Base-by-base conservation (phyloP, 2,329 filamentous ascomycete genomes). In the Phyllosticta citrichinensis region DNA sequence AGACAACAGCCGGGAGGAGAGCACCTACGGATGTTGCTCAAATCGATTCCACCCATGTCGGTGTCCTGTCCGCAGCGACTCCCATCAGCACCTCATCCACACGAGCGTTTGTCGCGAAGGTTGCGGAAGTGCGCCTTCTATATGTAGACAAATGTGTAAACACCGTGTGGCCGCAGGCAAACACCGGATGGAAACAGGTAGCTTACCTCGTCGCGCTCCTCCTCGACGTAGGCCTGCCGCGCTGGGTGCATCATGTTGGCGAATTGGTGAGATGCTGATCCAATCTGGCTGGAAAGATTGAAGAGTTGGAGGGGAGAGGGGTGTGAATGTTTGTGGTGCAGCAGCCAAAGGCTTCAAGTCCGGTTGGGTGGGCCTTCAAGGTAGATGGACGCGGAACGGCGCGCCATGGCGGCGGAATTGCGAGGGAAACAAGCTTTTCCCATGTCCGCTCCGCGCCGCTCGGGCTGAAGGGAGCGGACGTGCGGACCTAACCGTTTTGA, bases 141-240 rank as follows among this genome's bases (percentile, higher is more conserved):
- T 52, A 56, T n/a, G 51, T 57, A 61, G 10, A 57, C 24, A 53
- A 24, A 14, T 55, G 40, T 63, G 63, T 64, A 57, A 64, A 64
- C 62, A 63, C 59, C 55, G 55, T 71, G 74, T 70, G 71, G 67
- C 64, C 65, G 62, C 62, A 63, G 60, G 52, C 56, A 62, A 61
- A 22, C 58, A 58, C 59, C 62, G 40, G 40, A 58, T 60, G 51
- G 47, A 63, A 30, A 69, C 71, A 70, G 56, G 30, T 58, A 57
- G 69, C 83, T 79, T 81, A 88, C 87, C 79, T 87, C 82, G 58
- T 81, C 75, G 71, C 84, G 80, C 52, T 79, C 86, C 71, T 97
- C 93, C 80, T 97, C 93, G 65, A 97, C 91, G 75, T 95, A 97
- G 52, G 93, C 93, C 76, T 93, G 88, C 66, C 94, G 85, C 73